Percentiles rank a stretch among this genome's conserved stretches.
Evolutionary conservation across 306 rosid species (phyloP).

Genomic region (Gastrolobium villosum): DNA sequence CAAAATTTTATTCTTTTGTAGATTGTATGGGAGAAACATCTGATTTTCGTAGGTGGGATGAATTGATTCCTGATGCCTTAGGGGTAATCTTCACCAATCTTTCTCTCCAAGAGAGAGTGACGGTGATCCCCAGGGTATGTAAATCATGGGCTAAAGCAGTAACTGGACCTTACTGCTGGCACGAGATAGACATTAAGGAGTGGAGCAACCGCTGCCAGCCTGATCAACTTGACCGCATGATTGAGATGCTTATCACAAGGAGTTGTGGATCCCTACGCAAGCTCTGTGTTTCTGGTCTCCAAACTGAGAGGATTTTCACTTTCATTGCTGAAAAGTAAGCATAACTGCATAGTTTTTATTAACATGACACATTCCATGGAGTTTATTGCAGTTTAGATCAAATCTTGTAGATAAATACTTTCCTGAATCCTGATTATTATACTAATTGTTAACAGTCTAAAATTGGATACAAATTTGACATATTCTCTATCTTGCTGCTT

Average conservation of each 20-base stretch:
- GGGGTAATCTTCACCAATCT: constrained; percentile 88
- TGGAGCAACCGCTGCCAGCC: constrained; percentile 77
- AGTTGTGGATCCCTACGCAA: constrained; percentile 87
- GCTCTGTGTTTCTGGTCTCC: constrained; percentile 80
- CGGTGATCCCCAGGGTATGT: constrained; percentile 90
- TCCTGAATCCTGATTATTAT: not conserved
- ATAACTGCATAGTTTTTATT: constrained; percentile 23
- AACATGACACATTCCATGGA: not conserved
- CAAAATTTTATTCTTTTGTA: not conserved
- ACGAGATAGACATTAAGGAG: constrained; percentile 92
- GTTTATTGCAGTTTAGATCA: constrained; percentile 31
- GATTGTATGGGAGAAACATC: constrained; percentile 74
- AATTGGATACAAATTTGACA: constrained; percentile 2
- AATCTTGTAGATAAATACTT: constrained; percentile 3
- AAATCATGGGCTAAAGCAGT: constrained; percentile 93
- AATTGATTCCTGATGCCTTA: constrained; percentile 89
- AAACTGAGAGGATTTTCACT: constrained; percentile 67
- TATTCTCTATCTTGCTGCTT: not conserved
- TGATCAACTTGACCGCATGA: constrained; percentile 74
- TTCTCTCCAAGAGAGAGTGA: constrained; percentile 76
- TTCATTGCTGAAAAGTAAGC: constrained; percentile 94
- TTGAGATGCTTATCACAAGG: constrained; percentile 73
- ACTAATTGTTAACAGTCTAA: constrained; percentile 8
- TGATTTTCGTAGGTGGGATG: constrained; percentile 86
- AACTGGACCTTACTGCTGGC: constrained; percentile 93